Conservation (phyloP, 192 early-diverging fungal genomes). For the Coemansia sp. region DNA sequence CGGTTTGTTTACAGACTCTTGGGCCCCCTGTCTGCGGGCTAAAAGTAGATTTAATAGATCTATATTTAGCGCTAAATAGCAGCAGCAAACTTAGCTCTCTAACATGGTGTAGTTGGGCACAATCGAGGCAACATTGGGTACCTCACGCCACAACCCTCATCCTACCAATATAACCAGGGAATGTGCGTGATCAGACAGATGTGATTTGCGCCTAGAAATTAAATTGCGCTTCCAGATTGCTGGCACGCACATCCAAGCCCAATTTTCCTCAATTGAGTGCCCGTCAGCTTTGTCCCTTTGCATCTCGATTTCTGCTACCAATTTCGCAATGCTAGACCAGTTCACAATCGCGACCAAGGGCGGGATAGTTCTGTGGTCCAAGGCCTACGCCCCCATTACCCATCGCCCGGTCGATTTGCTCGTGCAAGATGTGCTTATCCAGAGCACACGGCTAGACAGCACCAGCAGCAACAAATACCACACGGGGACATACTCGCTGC, state of each 20-base stretch:
- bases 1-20: too few relatives aligned
- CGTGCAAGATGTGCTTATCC: conserved; percentile 76
- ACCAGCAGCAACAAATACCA: conserved; percentile 60
- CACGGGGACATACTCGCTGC: conserved; percentile 65
- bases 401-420: conserved; percentile 70
- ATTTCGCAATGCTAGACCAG: conserved; percentile 73
- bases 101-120: not conserved
- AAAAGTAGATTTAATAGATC: too few relatives aligned
- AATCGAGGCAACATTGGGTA: not conserved
- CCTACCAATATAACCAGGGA: not conserved
- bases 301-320: too few relatives aligned
- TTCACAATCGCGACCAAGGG: conserved; percentile 83
- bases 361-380: conserved; percentile 84
- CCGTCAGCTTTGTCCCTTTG: not conserved
- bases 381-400: conserved; percentile 59
- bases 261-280: not conserved
- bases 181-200: not conserved
- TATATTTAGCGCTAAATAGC: too few relatives aligned
- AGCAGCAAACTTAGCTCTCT: too few relatives aligned
- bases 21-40: too few relatives aligned
- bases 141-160: not conserved
- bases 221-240: not conserved
- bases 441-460: conserved; percentile 60
- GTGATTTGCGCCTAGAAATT: not conserved
- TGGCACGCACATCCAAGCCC: not conserved